A percentile compares a stretch with the other conserved stretches of the same genome.
phyloP scores from a whole-genome alignment of 352 stramenopile species.

The Pythium chondricola region DNA sequence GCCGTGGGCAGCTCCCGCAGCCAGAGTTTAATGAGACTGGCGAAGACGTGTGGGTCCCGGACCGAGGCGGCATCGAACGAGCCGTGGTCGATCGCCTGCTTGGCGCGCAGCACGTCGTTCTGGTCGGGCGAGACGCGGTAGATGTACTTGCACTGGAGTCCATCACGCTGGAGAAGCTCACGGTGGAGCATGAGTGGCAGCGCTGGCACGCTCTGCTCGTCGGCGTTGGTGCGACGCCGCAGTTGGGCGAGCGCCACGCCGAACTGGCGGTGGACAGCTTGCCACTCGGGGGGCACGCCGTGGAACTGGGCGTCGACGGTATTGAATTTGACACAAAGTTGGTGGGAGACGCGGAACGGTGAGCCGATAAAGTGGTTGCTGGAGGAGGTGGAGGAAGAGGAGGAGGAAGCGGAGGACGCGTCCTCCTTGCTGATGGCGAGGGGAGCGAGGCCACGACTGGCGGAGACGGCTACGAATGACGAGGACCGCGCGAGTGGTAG shows the following conservation, averaged over 20 bases:
- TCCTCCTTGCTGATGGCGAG: background rate
- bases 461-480: too few species aligned
- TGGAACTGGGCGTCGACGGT: slow-evolving; percentile 49
- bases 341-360: slow-evolving; percentile 40
- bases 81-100: slow-evolving; percentile 40
- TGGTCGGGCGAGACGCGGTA: slow-evolving; percentile 51
- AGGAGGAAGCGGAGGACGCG: background rate
- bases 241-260: slow-evolving; percentile 38
- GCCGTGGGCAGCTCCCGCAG: slow-evolving; percentile 44
- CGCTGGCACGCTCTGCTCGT: slow-evolving; percentile 31
- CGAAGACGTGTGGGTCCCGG: slow-evolving; percentile 44
- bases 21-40: slow-evolving; percentile 59
- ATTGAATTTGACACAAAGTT: slow-evolving; percentile 51
- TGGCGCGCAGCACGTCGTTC: slow-evolving; percentile 31
- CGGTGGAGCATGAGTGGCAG: slow-evolving; percentile 48
- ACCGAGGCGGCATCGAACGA: slow-evolving; percentile 29
- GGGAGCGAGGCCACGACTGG: too few species aligned
- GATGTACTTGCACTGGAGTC: slow-evolving; percentile 42
- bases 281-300: slow-evolving; percentile 30
- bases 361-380: slow-evolving; percentile 38
- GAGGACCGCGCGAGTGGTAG: background rate
- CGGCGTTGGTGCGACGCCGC: slow-evolving; percentile 19
- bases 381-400: background rate
- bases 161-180: slow-evolving; percentile 38
- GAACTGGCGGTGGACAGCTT: slow-evolving; percentile 43